phyloP scores from a whole-genome alignment of 441 rosid species.

The Melastoma candidum region DNA sequence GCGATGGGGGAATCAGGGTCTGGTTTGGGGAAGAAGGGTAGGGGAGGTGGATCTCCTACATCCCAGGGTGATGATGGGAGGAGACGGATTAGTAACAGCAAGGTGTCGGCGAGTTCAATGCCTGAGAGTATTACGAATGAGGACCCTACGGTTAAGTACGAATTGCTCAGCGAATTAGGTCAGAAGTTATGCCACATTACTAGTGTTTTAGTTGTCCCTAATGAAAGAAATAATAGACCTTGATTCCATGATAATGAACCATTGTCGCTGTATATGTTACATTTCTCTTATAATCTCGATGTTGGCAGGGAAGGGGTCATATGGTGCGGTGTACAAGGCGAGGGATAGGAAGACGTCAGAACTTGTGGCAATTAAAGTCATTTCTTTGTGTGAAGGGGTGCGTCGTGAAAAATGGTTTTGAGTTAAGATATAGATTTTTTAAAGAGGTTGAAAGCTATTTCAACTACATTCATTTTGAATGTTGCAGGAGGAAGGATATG shows the following conservation, averaged over 20 bases:
- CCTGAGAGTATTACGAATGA: conserved; percentile 78
- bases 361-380: conserved; percentile 96
- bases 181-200: conserved; percentile 12
- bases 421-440: not conserved
- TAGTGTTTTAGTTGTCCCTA: not conserved
- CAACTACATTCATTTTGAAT: conserved; percentile 8
- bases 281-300: not conserved
- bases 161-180: conserved; percentile 95
- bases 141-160: conserved; percentile 90
- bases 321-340: conserved; percentile 97
- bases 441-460: no score
- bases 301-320: conserved; percentile 90
- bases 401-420: conserved; percentile 13
- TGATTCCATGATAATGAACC: not conserved
- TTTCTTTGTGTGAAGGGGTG: conserved; percentile 92
- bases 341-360: conserved; percentile 94
- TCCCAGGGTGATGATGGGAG: conserved; percentile 31
- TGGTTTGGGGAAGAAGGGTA: conserved; percentile 40
- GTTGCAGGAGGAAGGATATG: conserved; percentile 92
- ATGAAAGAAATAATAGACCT: not conserved
- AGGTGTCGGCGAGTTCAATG: conserved; percentile 71
- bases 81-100: conserved; percentile 27
- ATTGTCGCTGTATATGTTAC: not conserved
- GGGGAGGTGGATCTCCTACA: conserved; percentile 31
- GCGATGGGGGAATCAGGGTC: conserved; percentile 42